Evolutionary conservation across 441 rosid species (phyloP).

Genomic region (Gossypium aridum): DNA sequence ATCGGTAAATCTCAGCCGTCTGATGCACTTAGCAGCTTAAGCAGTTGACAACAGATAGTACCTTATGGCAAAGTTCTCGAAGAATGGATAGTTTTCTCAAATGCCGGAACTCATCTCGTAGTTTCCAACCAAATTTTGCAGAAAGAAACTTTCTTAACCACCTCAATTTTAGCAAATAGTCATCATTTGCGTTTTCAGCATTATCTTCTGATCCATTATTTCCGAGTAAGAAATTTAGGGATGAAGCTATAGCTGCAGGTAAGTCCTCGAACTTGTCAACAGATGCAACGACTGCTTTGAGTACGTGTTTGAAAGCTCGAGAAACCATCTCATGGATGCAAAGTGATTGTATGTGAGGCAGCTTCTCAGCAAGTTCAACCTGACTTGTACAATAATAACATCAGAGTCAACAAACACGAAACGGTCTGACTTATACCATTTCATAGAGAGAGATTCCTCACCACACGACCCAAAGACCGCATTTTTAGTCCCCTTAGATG

Average conservation of each 20-base stretch:
- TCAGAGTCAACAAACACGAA: slow-evolving; percentile 8
- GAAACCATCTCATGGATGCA: slow-evolving; percentile 70
- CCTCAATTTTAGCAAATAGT: slow-evolving; percentile 32
- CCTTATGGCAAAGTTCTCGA: slow-evolving; percentile 64
- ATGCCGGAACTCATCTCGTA: slow-evolving; percentile 41
- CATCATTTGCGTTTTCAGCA: slow-evolving; percentile 29
- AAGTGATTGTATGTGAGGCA: slow-evolving; percentile 66
- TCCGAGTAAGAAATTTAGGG: slow-evolving; percentile 54
- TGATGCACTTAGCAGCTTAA: slow-evolving; percentile 8
- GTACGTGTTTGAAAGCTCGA: slow-evolving; percentile 57
- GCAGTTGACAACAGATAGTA: slow-evolving; percentile 16
- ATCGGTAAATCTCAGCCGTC: background rate
- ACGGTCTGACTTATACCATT: background rate
- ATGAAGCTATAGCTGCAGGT: slow-evolving; percentile 44
- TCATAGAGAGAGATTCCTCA: slow-evolving; percentile 22
- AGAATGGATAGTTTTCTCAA: slow-evolving; percentile 54
- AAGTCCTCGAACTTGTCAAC: slow-evolving; percentile 31
- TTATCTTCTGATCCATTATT: slow-evolving; percentile 25
- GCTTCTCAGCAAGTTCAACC: slow-evolving; percentile 55
- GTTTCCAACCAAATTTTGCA: slow-evolving; percentile 47
- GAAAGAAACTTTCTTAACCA: slow-evolving; percentile 42
- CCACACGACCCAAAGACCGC: slow-evolving; percentile 52
- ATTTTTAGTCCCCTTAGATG: slow-evolving; percentile 65
- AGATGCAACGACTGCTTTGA: slow-evolving; percentile 45
- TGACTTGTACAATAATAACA: slow-evolving; percentile 20